Percentiles rank a stretch among this genome's conserved stretches.
Conservation (phyloP, 108 stramenopile species). For the Pseudonitzschia multistriata region DNA sequence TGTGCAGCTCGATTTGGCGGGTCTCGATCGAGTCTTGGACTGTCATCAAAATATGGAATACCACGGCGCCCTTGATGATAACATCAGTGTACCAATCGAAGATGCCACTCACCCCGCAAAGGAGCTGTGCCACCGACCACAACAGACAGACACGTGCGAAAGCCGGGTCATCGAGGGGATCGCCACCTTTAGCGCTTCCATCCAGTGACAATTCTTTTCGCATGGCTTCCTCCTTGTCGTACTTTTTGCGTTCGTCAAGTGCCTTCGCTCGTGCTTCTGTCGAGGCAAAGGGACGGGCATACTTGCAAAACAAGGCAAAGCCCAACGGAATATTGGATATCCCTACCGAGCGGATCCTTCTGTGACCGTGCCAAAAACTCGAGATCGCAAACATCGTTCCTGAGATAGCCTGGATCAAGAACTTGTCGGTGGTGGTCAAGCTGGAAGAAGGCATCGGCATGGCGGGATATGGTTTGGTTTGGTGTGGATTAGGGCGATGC, state of each 20-base stretch:
- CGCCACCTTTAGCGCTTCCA: background rate
- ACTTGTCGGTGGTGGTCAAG: background rate
- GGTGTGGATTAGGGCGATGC: too few relatives aligned
- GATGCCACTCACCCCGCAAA: background rate
- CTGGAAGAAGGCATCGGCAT: slow-evolving; percentile 8
- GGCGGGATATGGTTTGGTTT: too few relatives aligned
- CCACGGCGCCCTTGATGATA: background rate
- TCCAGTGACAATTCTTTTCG: background rate
- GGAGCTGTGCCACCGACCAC: background rate
- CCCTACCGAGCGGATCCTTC: background rate
- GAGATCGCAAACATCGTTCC: background rate
- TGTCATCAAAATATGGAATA: slow-evolving; percentile 1
- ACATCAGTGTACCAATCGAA: slow-evolving; percentile 3
- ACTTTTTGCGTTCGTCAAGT: background rate
- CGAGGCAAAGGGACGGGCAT: slow-evolving; percentile 4
- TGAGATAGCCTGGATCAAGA: background rate
- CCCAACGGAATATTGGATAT: slow-evolving; percentile 10
- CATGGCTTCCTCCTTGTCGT: background rate
- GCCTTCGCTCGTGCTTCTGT: background rate
- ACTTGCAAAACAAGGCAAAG: slow-evolving; percentile 13
- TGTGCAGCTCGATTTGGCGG: background rate
- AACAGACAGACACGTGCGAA: background rate
- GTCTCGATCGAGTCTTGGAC: background rate
- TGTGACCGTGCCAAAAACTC: background rate
- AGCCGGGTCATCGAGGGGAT: background rate